Percentiles rank a stretch among this genome's conserved stretches.
Conservation (phyloP, 1,139 yeast genomes). For the Meyerozyma smithsonii region DNA sequence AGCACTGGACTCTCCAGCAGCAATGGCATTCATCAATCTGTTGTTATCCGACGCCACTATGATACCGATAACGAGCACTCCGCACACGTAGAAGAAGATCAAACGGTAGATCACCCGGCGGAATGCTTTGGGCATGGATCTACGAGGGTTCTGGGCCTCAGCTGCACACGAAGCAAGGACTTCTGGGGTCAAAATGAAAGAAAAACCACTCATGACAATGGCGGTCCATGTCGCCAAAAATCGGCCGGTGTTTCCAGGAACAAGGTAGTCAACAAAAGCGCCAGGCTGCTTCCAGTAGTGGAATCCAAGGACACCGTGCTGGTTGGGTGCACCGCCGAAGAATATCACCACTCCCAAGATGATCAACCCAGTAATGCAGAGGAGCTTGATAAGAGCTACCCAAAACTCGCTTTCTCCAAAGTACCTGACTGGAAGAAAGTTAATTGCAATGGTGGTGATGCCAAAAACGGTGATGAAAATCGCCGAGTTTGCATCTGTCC, state of each 20-base stretch:
- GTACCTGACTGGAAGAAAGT: slow-evolving; percentile 29
- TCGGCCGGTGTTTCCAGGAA: slow-evolving; percentile 12
- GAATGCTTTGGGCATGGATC: slow-evolving; percentile 3
- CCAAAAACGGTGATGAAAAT: slow-evolving; percentile 55
- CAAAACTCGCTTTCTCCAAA: slow-evolving; percentile 20
- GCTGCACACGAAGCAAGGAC: slow-evolving; percentile 36
- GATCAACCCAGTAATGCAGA: slow-evolving; percentile 30
- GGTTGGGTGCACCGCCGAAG: slow-evolving; percentile 25
- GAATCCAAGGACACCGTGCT: slow-evolving; percentile 18
- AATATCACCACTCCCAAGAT: slow-evolving; percentile 37
- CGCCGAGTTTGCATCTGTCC: slow-evolving; percentile 41
- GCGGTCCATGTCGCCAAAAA: slow-evolving; percentile 40
- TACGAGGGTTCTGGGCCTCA: slow-evolving; percentile 19
- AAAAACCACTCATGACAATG: slow-evolving; percentile 35
- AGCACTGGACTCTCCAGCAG: slow-evolving; percentile 31
- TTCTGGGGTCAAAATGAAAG: slow-evolving; percentile 39
- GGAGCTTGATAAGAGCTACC: slow-evolving; percentile 14
- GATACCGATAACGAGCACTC: slow-evolving; percentile 42
- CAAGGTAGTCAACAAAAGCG: slow-evolving; percentile 36
- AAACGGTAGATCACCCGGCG: slow-evolving; percentile 4
- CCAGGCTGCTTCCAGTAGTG: slow-evolving; percentile 58
- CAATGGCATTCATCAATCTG: slow-evolving; percentile 15
- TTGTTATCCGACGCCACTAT: slow-evolving; percentile 33
- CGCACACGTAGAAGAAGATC: slow-evolving; percentile 4
- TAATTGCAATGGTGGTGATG: slow-evolving; percentile 35